Percentiles rank a stretch among this genome's conserved stretches.
Conservation (phyloP, 1,284 basidiomycete genomes). For the Puccinia coronata region DNA sequence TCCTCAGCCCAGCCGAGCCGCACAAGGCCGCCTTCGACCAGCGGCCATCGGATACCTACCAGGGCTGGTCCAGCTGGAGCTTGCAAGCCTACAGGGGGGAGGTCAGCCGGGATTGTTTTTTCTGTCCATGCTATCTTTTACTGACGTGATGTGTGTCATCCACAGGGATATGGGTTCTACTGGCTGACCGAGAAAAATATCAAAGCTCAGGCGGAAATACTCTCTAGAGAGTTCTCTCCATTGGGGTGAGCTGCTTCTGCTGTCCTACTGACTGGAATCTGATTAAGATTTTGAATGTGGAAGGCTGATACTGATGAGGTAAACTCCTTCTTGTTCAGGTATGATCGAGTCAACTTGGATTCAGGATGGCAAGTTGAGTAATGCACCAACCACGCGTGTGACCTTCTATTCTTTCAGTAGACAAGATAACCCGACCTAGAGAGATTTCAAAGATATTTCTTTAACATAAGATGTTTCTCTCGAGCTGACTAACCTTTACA, state of each 20-base stretch:
- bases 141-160: neutral
- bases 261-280: too few relatives aligned
- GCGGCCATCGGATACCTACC: constrained; percentile 7
- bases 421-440: neutral
- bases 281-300: too few relatives aligned
- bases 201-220: constrained; percentile 35
- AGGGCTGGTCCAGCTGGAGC: constrained; percentile 46
- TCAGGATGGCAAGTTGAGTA: constrained; percentile 50
- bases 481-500: neutral
- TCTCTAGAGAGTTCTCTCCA: constrained; percentile 32
- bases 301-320: too few relatives aligned
- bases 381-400: neutral
- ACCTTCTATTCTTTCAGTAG: neutral
- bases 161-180: constrained; percentile 43
- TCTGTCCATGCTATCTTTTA: neutral
- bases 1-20: neutral
- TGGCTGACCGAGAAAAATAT: constrained; percentile 43
- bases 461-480: too few relatives aligned
- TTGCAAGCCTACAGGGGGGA: constrained; percentile 38
- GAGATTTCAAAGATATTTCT: too few relatives aligned
- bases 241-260: constrained; percentile 5
- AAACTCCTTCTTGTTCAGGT: constrained; percentile 28
- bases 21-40: neutral
- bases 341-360: constrained; percentile 48
- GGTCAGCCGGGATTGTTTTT: neutral